A percentile compares a stretch with the other conserved stretches of the same genome.
phyloP scores from a whole-genome alignment of 495 filamentous ascomycete species.

The Xylaria cubensis region DNA sequence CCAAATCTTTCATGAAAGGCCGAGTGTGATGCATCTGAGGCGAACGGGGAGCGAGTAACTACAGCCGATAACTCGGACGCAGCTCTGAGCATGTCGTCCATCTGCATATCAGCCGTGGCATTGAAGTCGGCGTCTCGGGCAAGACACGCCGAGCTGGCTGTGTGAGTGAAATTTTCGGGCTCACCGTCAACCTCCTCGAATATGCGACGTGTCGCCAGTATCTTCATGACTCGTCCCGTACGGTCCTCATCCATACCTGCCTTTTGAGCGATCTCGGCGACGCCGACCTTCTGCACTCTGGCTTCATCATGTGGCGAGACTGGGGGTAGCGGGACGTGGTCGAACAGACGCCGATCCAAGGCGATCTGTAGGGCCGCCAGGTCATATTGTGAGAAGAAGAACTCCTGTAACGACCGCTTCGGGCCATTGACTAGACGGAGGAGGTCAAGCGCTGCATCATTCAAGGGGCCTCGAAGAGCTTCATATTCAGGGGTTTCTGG shows the following conservation, averaged over 20 bases:
- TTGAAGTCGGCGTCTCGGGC: conserved; percentile 5
- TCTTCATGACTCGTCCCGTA: conserved; percentile 29
- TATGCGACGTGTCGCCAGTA: conserved; percentile 34
- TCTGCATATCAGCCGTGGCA: conserved; percentile 11
- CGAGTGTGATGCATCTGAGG: conserved; percentile 15
- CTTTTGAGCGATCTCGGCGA: conserved; percentile 34
- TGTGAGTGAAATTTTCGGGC: conserved; percentile 19
- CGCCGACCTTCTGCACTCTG: conserved; percentile 3
- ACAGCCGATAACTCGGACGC: conserved; percentile 27
- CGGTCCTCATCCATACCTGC: conserved; percentile 36
- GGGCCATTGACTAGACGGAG: conserved; percentile 38
- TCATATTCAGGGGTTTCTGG: conserved; percentile 22
- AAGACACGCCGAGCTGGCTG: conserved; percentile 5
- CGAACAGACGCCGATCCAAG: conserved; percentile 38
- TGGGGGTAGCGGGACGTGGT: conserved; percentile 25
- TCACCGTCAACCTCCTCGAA: conserved; percentile 32
- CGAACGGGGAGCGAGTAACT: conserved; percentile 25
- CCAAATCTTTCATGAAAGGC: conserved; percentile 36
- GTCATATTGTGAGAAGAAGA: conserved; percentile 33
- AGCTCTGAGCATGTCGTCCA: conserved; percentile 45
- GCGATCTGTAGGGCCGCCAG: conserved; percentile 41
- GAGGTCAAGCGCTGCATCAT: conserved; percentile 32
- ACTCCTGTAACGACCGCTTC: conserved; percentile 17
- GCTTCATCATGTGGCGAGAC: background rate
- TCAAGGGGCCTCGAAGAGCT: conserved; percentile 11